These are phyloP conservation scores for Lasiodiplodia gonubiensis DNA, from an alignment of 2,329 filamentous ascomycete species.

Conservation along the genomic window DNA sequence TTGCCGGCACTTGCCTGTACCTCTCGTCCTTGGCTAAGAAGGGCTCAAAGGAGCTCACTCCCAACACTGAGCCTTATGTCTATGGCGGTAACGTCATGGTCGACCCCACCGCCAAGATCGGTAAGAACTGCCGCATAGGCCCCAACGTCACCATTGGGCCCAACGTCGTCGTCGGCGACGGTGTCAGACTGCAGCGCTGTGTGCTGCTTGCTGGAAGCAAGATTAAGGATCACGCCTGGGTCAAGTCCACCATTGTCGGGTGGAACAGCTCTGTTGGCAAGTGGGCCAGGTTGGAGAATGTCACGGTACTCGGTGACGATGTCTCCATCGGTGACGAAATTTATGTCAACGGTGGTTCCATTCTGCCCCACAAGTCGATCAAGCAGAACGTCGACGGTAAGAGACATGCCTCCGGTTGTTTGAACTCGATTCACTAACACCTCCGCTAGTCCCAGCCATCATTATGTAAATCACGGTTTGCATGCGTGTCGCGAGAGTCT, in stretches of 20 bases:
- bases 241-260: constrained; percentile 97
- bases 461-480: constrained; percentile 49
- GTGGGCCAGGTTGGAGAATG: constrained; percentile 97
- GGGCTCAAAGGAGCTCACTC: constrained; percentile 80
- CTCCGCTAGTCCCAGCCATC: constrained; percentile 48
- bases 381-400: constrained; percentile 87
- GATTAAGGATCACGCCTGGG: constrained; percentile 98
- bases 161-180: constrained; percentile 89
- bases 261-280: constrained; percentile 97
- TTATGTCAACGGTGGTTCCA: constrained; percentile 95
- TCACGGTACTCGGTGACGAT: constrained; percentile 96
- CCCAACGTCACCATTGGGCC: constrained; percentile 97
- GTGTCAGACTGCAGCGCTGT: constrained; percentile 90
- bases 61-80: constrained; percentile 77
- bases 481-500: neutral
- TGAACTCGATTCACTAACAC: constrained; percentile 31
- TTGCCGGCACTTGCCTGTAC: constrained; percentile 94
- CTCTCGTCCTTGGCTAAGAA: constrained; percentile 91
- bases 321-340: constrained; percentile 98
- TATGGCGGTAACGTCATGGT: constrained; percentile 95
- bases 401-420: constrained; percentile 26
- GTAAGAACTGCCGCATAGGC: constrained; percentile 97
- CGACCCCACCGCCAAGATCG: constrained; percentile 92
- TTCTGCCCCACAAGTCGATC: constrained; percentile 98
- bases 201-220: constrained; percentile 88